A percentile compares a stretch with the other conserved stretches of the same genome.
Conservation (phyloP, 352 stramenopile species). For the Aphanomyces invadans region DNA sequence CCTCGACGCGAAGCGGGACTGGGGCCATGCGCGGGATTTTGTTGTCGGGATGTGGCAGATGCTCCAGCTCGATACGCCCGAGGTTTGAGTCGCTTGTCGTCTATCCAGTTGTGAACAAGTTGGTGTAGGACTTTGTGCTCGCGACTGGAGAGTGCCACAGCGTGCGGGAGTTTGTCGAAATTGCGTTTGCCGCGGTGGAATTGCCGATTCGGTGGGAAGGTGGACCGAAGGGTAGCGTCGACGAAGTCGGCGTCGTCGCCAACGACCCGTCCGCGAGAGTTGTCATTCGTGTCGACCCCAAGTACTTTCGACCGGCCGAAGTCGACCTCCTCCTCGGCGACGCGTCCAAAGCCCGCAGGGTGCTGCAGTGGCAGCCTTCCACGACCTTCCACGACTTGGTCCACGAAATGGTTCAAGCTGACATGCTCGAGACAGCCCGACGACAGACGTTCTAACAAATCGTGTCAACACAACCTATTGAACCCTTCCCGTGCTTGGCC, state of each 20-base stretch:
- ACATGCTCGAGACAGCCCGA: constrained; percentile 37
- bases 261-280: constrained; percentile 75
- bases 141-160: constrained; percentile 96
- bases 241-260: constrained; percentile 91
- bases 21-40: constrained; percentile 98
- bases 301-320: constrained; percentile 98
- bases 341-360: constrained; percentile 86
- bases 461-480: not conserved
- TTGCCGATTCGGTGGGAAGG: constrained; percentile 92
- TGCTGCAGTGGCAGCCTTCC: constrained; percentile 89
- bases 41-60: constrained; percentile 99
- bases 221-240: constrained; percentile 57
- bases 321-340: constrained; percentile 96
- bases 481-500: too few relatives aligned
- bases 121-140: constrained; percentile 66
- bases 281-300: constrained; percentile 92
- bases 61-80: constrained; percentile 78
- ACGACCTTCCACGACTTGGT: constrained; percentile 92
- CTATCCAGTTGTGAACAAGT: not conserved
- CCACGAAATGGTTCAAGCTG: constrained; percentile 93
- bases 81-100: constrained; percentile 8
- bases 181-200: constrained; percentile 87
- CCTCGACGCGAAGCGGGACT: constrained; percentile 96
- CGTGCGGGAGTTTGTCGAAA: constrained; percentile 97
- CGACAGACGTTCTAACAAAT: not conserved